Evolutionary conservation across 140 eudicot species (phyloP).

Genomic region (Erigeron philadelphicus): DNA sequence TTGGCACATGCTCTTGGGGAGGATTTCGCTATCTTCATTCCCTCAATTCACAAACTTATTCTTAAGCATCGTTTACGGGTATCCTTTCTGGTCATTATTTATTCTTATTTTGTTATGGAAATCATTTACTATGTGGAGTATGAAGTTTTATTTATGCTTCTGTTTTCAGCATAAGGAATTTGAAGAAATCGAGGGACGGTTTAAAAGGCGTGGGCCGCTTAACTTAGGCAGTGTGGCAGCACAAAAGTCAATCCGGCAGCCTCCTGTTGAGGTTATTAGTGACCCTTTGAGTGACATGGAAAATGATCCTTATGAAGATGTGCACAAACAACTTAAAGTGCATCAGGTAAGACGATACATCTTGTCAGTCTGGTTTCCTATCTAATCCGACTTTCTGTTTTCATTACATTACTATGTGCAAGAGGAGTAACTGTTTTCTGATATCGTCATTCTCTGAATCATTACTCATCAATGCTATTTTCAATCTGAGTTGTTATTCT

Average conservation of each 20-base stretch:
- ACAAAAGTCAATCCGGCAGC: constrained; percentile 57
- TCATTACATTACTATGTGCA: not conserved
- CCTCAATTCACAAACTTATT: constrained; percentile 85
- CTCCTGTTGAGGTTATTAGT: constrained; percentile 81
- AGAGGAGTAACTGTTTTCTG: not conserved
- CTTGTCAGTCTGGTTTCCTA: not conserved
- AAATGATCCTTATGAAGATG: constrained; percentile 56
- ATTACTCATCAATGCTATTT: not conserved
- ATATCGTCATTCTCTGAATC: constrained; percentile 4
- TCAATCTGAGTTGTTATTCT: not conserved
- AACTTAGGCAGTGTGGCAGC: constrained; percentile 60
- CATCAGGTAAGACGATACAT: constrained; percentile 51
- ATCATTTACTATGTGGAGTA: constrained; percentile 5
- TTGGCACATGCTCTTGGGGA: constrained; percentile 95
- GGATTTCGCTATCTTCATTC: constrained; percentile 82
- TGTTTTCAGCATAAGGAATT: constrained; percentile 79
- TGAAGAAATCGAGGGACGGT: constrained; percentile 79
- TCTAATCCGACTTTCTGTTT: not conserved
- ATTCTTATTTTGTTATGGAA: not conserved
- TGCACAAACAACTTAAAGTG: constrained; percentile 51
- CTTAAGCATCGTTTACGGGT: constrained; percentile 76
- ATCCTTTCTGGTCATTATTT: constrained; percentile 15
- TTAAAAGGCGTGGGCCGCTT: constrained; percentile 67
- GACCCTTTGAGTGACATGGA: constrained; percentile 87
- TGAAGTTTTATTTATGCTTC: constrained; percentile 13